These are phyloP conservation scores for Rutidosis leptorrhynchoides DNA, from an alignment of 129 eudicot genomes.

Conservation along the genomic window DNA sequence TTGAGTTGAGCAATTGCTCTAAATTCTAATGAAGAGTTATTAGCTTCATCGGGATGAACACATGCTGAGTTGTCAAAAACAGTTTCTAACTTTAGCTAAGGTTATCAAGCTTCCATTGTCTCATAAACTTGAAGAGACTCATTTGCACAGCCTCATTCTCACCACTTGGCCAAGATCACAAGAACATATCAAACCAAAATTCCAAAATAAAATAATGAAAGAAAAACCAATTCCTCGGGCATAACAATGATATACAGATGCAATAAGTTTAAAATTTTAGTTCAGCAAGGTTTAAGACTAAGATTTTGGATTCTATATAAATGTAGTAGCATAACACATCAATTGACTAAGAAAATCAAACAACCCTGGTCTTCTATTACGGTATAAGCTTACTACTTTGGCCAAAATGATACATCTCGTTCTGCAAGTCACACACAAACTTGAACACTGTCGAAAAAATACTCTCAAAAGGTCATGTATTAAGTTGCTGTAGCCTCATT, in stretches of 20 bases:
- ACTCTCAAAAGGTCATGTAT: slow-evolving; percentile 10
- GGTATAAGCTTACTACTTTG: slow-evolving; percentile 14
- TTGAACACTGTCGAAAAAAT: not conserved
- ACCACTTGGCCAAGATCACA: not conserved
- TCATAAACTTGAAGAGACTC: not conserved
- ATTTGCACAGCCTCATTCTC: not conserved
- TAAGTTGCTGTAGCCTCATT: slow-evolving; percentile 37
- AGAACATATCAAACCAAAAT: no score
- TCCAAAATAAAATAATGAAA: not conserved
- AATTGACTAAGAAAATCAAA: slow-evolving; percentile 9
- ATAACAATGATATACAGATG: slow-evolving; percentile 10
- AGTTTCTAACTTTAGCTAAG: not conserved
- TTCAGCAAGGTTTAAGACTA: not conserved
- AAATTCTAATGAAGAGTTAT: not conserved
- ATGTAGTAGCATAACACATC: slow-evolving; percentile 15
- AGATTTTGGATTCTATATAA: not conserved
- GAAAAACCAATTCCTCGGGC: not conserved
- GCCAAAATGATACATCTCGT: slow-evolving; percentile 25
- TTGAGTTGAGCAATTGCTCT: not conserved
- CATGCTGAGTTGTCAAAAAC: not conserved
- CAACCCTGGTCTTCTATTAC: not conserved
- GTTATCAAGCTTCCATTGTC: not conserved
- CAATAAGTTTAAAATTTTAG: not conserved
- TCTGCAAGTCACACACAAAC: not conserved
- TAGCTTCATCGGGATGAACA: not conserved